Conservation (phyloP, 1,139 yeast species). For the Yarrowia galli region DNA sequence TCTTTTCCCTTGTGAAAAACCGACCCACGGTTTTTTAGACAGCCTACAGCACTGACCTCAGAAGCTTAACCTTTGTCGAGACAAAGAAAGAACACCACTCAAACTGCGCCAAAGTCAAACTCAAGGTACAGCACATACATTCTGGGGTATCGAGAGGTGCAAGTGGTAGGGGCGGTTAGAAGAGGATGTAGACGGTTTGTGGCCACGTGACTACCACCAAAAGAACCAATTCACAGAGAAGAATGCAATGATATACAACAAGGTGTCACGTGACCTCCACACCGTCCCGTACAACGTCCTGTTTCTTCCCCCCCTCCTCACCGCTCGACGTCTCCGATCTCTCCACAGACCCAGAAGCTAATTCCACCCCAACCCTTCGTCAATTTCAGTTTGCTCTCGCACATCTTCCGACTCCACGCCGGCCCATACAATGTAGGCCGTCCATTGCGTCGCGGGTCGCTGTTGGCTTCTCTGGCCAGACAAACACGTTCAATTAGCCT, state of each 20-base stretch:
- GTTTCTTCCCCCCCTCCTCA: not conserved
- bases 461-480: too few relatives aligned
- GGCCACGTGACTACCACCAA: not conserved
- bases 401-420: slow-evolving; percentile 37
- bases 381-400: slow-evolving; percentile 35
- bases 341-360: slow-evolving; percentile 13
- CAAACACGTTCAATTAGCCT: slow-evolving; percentile 27
- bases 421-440: too few relatives aligned
- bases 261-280: too few relatives aligned
- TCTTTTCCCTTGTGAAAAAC: slow-evolving; percentile 35
- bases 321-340: slow-evolving; percentile 10
- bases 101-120: not conserved
- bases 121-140: not conserved
- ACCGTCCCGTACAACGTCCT: too few relatives aligned
- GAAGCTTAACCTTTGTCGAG: slow-evolving; percentile 10
- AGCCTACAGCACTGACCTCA: slow-evolving; percentile 1
- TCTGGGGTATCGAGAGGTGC: slow-evolving; percentile 12
- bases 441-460: too few relatives aligned
- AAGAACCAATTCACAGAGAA: not conserved
- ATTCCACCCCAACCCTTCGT: slow-evolving; percentile 35
- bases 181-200: too few relatives aligned
- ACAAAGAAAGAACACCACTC: slow-evolving; percentile 5
- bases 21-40: slow-evolving; percentile 8
- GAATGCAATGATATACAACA: not conserved
- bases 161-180: too few relatives aligned